Conservation (phyloP, 306 rosid species). For the Quercus robur region DNA sequence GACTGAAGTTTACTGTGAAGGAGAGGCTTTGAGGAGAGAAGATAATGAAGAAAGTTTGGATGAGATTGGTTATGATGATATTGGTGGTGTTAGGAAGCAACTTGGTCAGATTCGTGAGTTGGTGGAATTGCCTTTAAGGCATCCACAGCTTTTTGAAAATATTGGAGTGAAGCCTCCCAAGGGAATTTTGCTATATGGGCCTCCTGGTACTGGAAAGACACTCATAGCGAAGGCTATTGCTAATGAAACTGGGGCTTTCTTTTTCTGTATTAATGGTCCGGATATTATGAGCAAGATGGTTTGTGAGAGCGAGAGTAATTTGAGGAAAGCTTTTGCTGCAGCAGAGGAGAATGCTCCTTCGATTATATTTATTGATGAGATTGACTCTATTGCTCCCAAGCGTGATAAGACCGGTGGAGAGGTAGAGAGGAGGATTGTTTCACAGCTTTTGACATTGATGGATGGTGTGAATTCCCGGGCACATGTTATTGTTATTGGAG, state of each 20-base stretch:
- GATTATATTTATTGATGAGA: not conserved
- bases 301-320: conserved; percentile 24
- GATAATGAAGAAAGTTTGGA: conserved; percentile 14
- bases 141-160: conserved; percentile 15
- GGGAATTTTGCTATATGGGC: conserved; percentile 39
- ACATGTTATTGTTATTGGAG: conserved; percentile 18
- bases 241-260: conserved; percentile 23
- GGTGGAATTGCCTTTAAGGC: conserved; percentile 22
- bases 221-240: conserved; percentile 35
- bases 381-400: conserved; percentile 20
- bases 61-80: conserved; percentile 24
- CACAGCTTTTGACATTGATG: conserved; percentile 18
- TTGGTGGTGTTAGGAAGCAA: conserved; percentile 17
- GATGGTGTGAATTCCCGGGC: conserved; percentile 23
- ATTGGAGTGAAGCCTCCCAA: conserved; percentile 26
- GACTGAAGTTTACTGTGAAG: conserved; percentile 18
- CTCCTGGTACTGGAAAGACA: conserved; percentile 40
- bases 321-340: conserved; percentile 14
- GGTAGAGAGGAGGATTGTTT: conserved; percentile 19
- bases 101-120: conserved; percentile 21
- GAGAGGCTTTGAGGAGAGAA: conserved; percentile 17
- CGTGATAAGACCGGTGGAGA: conserved; percentile 5
- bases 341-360: conserved; percentile 2
- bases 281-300: conserved; percentile 17
- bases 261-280: conserved; percentile 5